Conservation (phyloP, 495 filamentous ascomycete genomes). For the Tuber umbilicatum region DNA sequence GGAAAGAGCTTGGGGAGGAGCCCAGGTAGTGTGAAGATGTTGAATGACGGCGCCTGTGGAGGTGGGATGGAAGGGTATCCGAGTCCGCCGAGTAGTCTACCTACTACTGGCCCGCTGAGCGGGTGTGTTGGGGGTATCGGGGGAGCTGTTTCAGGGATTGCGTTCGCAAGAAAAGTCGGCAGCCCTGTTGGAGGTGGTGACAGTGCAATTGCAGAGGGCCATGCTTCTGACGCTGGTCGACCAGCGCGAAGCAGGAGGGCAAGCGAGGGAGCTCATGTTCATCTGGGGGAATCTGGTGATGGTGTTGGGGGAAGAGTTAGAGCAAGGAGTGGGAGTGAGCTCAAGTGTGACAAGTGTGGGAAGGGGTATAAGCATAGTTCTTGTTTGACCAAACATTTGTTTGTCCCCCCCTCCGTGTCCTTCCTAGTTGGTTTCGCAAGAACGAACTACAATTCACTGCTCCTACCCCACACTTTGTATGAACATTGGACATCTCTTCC, state of each 20-base stretch:
- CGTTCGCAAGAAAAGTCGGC: constrained; percentile 48
- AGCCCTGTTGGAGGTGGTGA: constrained; percentile 48
- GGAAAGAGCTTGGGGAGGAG: constrained; percentile 21
- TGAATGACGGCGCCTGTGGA: constrained; percentile 6
- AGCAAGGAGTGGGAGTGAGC: constrained; percentile 56
- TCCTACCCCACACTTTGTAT: constrained; percentile 44
- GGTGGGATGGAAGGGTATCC: constrained; percentile 34
- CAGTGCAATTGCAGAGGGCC: constrained; percentile 56
- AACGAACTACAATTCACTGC: constrained; percentile 47
- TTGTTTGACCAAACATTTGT: constrained; percentile 99
- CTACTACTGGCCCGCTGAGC: constrained; percentile 25
- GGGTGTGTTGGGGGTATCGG: constrained; percentile 9
- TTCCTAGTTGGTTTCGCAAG: constrained; percentile 33
- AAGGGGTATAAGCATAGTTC: constrained; percentile 99
- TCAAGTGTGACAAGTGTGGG: constrained; percentile 96
- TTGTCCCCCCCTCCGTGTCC: constrained; percentile 57
- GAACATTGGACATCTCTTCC: constrained; percentile 33
- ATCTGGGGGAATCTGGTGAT: constrained; percentile 79
- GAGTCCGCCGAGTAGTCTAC: constrained; percentile 39
- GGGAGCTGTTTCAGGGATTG: constrained; percentile 31
- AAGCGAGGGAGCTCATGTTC: constrained; percentile 63
- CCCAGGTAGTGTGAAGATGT: constrained; percentile 28
- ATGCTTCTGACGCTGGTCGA: constrained; percentile 47
- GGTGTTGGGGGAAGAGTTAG: constrained; percentile 63
- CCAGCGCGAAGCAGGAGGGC: constrained; percentile 53